phyloP scores from a whole-genome alignment of 805 yeast genomes.

The Candida namnaoensis region DNA sequence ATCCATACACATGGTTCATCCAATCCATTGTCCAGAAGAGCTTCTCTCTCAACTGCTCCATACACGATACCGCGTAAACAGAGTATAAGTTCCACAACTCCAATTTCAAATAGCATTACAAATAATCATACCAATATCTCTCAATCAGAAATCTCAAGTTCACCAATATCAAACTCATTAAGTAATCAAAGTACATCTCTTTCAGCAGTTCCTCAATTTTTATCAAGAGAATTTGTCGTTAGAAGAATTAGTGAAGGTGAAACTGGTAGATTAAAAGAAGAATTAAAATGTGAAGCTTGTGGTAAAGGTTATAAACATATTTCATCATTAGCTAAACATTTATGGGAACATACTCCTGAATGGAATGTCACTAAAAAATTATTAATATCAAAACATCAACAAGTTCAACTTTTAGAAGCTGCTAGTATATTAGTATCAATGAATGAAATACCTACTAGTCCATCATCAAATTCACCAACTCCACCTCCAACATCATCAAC shows the following conservation, averaged over 20 bases:
- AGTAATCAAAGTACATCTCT: too few relatives aligned
- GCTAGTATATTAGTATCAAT: slow-evolving; percentile 71
- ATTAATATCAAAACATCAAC: slow-evolving; percentile 80
- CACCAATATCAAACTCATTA: slow-evolving; percentile 1
- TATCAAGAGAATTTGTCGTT: slow-evolving; percentile 65
- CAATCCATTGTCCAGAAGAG: slow-evolving; percentile 21
- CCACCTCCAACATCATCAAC: background rate
- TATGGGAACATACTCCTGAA: slow-evolving; percentile 94
- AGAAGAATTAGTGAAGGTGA: slow-evolving; percentile 82
- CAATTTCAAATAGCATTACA: too few relatives aligned
- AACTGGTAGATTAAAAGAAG: slow-evolving; percentile 76
- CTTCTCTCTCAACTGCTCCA: slow-evolving; percentile 27
- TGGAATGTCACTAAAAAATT: slow-evolving; percentile 84
- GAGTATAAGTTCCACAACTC: background rate
- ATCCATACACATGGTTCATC: slow-evolving; percentile 6
- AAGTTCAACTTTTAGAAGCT: slow-evolving; percentile 74
- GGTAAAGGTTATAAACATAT: slow-evolving; percentile 90
- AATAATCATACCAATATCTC: too few relatives aligned
- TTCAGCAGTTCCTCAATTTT: slow-evolving; percentile 33
- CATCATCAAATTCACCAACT: background rate
- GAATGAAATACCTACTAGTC: slow-evolving; percentile 33
- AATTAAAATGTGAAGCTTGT: slow-evolving; percentile 81
- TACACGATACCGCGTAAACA: slow-evolving; percentile 24
- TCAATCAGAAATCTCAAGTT: too few relatives aligned
- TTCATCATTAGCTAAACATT: slow-evolving; percentile 77